Percentiles rank a stretch among this genome's conserved stretches.
Conservation (phyloP, 2,329 filamentous ascomycete genomes). For the Tolypocladium ophioglossoides region DNA sequence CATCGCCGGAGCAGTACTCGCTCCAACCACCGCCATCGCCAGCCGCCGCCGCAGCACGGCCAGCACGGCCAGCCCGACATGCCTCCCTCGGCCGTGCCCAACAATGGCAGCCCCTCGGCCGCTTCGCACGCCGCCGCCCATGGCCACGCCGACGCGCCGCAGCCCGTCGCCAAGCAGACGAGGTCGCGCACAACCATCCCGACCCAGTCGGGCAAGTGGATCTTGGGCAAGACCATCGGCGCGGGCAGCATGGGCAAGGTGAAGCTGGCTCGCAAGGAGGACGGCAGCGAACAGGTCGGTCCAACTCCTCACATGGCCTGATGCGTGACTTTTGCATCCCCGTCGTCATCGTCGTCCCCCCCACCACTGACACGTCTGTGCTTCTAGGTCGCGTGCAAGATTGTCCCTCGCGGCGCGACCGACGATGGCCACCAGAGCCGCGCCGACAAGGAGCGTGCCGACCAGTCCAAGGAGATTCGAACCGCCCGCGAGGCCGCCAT, state of each 20-base stretch:
- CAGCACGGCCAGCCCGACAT: constrained; percentile 31
- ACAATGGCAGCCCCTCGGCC: constrained; percentile 42
- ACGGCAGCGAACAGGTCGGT: constrained; percentile 80
- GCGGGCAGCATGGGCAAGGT: constrained; percentile 99
- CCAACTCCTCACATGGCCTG: neutral
- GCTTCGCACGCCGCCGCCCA: constrained; percentile 34
- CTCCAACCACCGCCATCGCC: constrained; percentile 26
- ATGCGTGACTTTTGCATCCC: neutral
- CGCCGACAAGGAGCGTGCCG: constrained; percentile 75
- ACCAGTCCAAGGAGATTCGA: constrained; percentile 92
- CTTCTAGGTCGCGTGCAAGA: constrained; percentile 77
- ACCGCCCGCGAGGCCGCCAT: constrained; percentile 94
- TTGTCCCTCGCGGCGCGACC: constrained; percentile 81
- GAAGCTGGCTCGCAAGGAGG: constrained; percentile 83
- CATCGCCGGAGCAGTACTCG: constrained; percentile 41
- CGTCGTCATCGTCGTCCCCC: neutral
- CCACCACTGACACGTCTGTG: constrained; percentile 1
- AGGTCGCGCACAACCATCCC: constrained; percentile 73
- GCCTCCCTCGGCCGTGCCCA: constrained; percentile 38
- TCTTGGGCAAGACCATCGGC: constrained; percentile 91
- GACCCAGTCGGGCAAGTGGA: constrained; percentile 85
- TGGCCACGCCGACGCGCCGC: constrained; percentile 23
- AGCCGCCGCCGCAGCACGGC: constrained; percentile 3
- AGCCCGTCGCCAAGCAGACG: constrained; percentile 35
- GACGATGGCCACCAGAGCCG: constrained; percentile 68